Evolutionary conservation across 1,284 basidiomycete species (phyloP).

Genomic region (Ceratobasidium sp.): DNA sequence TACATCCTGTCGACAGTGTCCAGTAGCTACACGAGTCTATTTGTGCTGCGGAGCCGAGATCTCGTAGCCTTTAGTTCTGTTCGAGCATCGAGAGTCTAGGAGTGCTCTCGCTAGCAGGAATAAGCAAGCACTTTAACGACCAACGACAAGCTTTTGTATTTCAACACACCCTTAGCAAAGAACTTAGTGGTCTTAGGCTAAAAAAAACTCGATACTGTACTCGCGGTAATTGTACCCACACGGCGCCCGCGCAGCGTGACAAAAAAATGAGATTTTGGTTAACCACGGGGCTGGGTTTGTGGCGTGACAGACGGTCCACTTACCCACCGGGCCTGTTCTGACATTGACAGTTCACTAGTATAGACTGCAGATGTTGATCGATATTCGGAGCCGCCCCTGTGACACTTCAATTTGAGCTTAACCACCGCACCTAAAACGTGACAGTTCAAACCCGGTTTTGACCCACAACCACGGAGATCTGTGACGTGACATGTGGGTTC

Average conservation of each 20-base stretch:
- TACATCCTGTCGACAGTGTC: too few relatives aligned
- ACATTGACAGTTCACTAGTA: background rate
- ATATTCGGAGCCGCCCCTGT: background rate
- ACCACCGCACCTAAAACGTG: background rate
- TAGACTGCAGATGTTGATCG: background rate
- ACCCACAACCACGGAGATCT: constrained; percentile 9
- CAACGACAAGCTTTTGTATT: too few relatives aligned
- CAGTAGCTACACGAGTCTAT: too few relatives aligned
- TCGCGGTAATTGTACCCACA: constrained; percentile 13
- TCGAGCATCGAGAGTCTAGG: too few relatives aligned
- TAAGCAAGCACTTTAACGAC: too few relatives aligned
- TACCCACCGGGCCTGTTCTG: background rate
- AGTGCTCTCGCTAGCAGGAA: too few relatives aligned
- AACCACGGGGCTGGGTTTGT: background rate
- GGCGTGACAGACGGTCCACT: background rate
- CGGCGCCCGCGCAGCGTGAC: constrained; percentile 19
- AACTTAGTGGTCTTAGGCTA: too few relatives aligned
- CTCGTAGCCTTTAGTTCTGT: too few relatives aligned
- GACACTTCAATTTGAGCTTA: background rate
- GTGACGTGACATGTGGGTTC: constrained; percentile 27
- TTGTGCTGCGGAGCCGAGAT: too few relatives aligned
- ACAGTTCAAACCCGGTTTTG: background rate
- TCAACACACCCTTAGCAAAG: too few relatives aligned
- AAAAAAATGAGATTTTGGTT: constrained; percentile 7
- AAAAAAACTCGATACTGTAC: too few relatives aligned